phyloP scores from a whole-genome alignment of 495 filamentous ascomycete genomes.

The Penicillium crystallinum region DNA sequence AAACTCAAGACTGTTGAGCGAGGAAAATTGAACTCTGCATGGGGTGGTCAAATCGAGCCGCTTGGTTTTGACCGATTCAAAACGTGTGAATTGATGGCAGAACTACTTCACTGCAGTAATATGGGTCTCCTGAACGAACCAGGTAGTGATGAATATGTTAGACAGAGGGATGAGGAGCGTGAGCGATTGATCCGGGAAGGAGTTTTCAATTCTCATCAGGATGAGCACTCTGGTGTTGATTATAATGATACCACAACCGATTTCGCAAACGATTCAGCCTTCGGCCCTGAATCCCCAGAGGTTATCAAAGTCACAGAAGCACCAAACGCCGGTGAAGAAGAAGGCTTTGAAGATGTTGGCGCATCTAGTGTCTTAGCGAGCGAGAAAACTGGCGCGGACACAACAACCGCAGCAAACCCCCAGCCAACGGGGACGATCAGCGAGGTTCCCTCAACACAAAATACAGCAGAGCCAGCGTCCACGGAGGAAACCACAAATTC shows the following conservation, averaged over 20 bases:
- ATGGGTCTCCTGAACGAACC: constrained; percentile 94
- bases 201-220: constrained; percentile 31
- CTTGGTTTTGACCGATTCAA: constrained; percentile 98
- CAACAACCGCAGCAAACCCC: constrained; percentile 11
- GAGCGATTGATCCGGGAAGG: constrained; percentile 72
- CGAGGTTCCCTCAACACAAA: neutral
- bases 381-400: constrained; percentile 49
- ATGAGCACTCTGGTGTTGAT: constrained; percentile 39
- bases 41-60: constrained; percentile 86
- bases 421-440: neutral
- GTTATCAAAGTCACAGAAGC: constrained; percentile 55
- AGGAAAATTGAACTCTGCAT: constrained; percentile 73
- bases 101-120: constrained; percentile 96
- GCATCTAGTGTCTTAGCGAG: constrained; percentile 62
- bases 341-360: constrained; percentile 90
- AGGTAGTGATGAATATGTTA: constrained; percentile 84
- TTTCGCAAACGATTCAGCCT: constrained; percentile 34
- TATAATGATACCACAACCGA: constrained; percentile 47
- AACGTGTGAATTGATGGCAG: constrained; percentile 98
- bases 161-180: constrained; percentile 72
- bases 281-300: constrained; percentile 37
- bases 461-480: constrained; percentile 18
- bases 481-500: constrained; percentile 12
- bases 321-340: constrained; percentile 77
- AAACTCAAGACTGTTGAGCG: constrained; percentile 54